These are phyloP conservation scores for Phytopythium kandeliae DNA, from an alignment of 352 stramenopile species.

Conservation along the genomic window DNA sequence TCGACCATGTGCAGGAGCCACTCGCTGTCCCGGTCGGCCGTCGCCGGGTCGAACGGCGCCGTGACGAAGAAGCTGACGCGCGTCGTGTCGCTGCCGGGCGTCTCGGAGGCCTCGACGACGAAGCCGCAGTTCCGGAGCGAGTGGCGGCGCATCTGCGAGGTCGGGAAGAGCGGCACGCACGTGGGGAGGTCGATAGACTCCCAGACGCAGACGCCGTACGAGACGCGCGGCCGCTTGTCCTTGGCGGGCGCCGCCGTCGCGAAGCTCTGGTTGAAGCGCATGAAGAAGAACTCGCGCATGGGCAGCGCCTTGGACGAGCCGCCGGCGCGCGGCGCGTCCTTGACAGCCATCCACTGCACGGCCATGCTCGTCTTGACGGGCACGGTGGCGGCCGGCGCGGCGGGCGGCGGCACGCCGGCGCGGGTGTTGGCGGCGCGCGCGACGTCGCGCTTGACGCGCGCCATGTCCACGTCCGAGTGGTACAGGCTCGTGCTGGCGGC, in stretches of 20 bases:
- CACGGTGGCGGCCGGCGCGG: constrained; percentile 1
- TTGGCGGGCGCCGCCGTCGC: constrained; percentile 23
- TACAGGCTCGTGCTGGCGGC: constrained; percentile 51
- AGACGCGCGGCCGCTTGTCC: constrained; percentile 16
- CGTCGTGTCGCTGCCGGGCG: constrained; percentile 45
- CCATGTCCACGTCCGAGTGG: constrained; percentile 31
- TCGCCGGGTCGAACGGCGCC: constrained; percentile 26
- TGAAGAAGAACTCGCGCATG: constrained; percentile 74
- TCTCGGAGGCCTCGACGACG: constrained; percentile 63
- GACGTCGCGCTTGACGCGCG: constrained; percentile 3
- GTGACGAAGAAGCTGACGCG: constrained; percentile 77
- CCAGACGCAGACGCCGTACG: constrained; percentile 59
- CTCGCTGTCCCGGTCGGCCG: constrained; percentile 34
- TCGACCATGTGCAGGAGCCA: constrained; percentile 59
- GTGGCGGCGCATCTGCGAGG: constrained; percentile 39
- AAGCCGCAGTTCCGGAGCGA: constrained; percentile 62
- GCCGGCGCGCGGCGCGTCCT: constrained; percentile 26
- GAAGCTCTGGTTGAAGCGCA: constrained; percentile 71
- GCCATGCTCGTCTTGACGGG: constrained; percentile 23
- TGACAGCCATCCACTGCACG: constrained; percentile 74
- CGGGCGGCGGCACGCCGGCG: constrained; percentile 5
- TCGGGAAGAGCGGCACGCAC: constrained; percentile 42
- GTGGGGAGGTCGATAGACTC: constrained; percentile 58
- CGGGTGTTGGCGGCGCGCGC: background rate
- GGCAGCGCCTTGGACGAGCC: constrained; percentile 14